Evolutionary conservation across 2,329 filamentous ascomycete species (phyloP), one percentile per base, ranked within the genome.

Genomic region (Fusarium domesticum): DNA sequence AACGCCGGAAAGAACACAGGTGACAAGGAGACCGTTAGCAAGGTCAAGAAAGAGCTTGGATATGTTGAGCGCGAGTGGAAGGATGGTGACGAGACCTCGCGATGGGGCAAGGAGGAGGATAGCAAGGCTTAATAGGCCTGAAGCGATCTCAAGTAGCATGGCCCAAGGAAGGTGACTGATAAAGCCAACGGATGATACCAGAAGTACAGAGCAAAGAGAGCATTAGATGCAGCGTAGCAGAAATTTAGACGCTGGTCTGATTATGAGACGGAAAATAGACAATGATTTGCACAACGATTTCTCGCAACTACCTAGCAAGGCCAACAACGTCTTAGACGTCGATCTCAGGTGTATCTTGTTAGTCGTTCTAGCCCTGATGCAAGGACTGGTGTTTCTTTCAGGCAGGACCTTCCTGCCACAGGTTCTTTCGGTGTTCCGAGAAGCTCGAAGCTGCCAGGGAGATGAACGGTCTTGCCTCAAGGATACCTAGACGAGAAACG

Each of bases 1-100:
- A 96, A 97, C 62, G 77, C 85, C 53, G 81, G 90, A 35, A 98
- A 98, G 76, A 98, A 98, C 62, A 97, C 90, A 0, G 93, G 93
- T 6, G 86, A 96, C 62, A 81, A 83, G 58, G 76, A 76, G 16
- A 88, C 85, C 1, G 87, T 98, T 0, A 75, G 83, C 44, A 81
- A 84, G 54, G 90, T 97, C 50, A 98, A 98, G 78, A 76, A 80
- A 60, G 78, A 86, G 51, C 76, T 96, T 33, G 90, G 90, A 0
- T 97, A 98, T 62, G 76, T 85, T 5, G 92, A 97, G 70, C 85
- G 86, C 57, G 75, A 81, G 19, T 96, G 93, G 90, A 76, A 78
- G 45, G 84, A 83, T 5, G 91, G 89, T 8, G 87, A 96, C 58
- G 92, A 97, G 72, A 85, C 81, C 20, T 80, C 81, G 39, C 76